These are phyloP conservation scores for Drechslerella stenobrocha DNA, from an alignment of 2,329 filamentous ascomycete genomes.

Conservation along the genomic window DNA sequence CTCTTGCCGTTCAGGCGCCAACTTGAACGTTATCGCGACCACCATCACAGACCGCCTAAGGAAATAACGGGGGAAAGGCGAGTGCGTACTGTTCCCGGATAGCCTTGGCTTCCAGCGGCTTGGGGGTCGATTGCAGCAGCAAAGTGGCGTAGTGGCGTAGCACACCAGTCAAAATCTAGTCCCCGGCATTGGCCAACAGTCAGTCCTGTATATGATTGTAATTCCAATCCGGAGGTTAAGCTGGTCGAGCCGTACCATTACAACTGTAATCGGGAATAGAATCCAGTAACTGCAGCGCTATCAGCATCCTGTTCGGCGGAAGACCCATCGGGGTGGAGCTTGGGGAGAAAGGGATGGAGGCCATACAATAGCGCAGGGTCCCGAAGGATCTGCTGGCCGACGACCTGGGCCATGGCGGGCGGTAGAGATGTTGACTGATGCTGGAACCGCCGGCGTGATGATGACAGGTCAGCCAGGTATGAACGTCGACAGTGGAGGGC, in stretches of 20 bases:
- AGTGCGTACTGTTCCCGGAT: constrained; percentile 73
- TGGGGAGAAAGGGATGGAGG: background rate
- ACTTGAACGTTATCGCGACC: too few species aligned
- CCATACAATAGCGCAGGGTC: constrained; percentile 96
- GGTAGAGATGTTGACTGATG: constrained; percentile 6
- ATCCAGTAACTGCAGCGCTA: constrained; percentile 83
- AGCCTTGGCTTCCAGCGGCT: constrained; percentile 73
- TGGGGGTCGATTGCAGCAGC: constrained; percentile 82
- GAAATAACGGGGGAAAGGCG: background rate
- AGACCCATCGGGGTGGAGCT: constrained; percentile 19
- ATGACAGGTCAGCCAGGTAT: background rate
- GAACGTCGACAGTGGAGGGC: constrained; percentile 14
- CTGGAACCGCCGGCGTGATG: background rate
- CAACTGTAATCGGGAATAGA: constrained; percentile 90
- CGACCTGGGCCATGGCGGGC: constrained; percentile 73
- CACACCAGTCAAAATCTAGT: constrained; percentile 83
- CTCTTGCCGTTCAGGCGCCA: too few species aligned
- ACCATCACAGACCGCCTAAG: background rate
- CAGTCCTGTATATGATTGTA: background rate
- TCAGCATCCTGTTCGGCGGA: constrained; percentile 49
- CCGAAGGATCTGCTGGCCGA: constrained; percentile 93
- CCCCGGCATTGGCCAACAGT: background rate
- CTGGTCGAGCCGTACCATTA: constrained; percentile 69
- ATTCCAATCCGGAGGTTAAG: background rate
- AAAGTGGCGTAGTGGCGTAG: constrained; percentile 94